phyloP scores from a whole-genome alignment of 2,329 filamentous ascomycete genomes.

The Monilinia polystroma region DNA sequence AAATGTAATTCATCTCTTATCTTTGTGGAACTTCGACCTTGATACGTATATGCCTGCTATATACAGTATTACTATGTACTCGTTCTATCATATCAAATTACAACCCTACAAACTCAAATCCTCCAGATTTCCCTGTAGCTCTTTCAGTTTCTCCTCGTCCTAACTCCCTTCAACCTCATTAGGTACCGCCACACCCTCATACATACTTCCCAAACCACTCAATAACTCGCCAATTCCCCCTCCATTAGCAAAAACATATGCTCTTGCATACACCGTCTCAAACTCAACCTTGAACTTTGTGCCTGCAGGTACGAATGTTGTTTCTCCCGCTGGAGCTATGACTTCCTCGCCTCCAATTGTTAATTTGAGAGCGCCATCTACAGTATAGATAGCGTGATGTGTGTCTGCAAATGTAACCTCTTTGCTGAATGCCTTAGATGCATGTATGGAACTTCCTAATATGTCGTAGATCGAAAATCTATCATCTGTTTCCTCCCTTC shows the following conservation, averaged over 20 bases:
- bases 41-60: no score
- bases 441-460: slow-evolving; percentile 46
- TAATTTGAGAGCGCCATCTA: slow-evolving; percentile 49
- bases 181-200: background rate
- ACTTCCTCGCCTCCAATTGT: slow-evolving; percentile 40
- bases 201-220: background rate
- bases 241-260: slow-evolving; percentile 36
- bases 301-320: slow-evolving; percentile 34
- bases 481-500: slow-evolving; percentile 47
- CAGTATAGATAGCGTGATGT: slow-evolving; percentile 53
- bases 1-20: no score
- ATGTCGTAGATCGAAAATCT: slow-evolving; percentile 55
- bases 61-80: background rate
- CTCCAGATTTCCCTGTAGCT: background rate
- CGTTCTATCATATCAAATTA: background rate
- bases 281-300: slow-evolving; percentile 28
- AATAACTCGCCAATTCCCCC: slow-evolving; percentile 35
- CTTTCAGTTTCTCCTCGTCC: background rate
- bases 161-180: background rate
- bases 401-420: slow-evolving; percentile 47
- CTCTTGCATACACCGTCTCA: slow-evolving; percentile 31
- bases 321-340: slow-evolving; percentile 29
- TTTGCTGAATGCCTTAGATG: slow-evolving; percentile 40
- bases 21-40: no score
- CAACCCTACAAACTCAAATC: slow-evolving; percentile 1